Evolutionary conservation across 2,329 filamentous ascomycete species (phyloP), one percentile per base, ranked within the genome.

Genomic region (Trematosphaeria pertusa): DNA sequence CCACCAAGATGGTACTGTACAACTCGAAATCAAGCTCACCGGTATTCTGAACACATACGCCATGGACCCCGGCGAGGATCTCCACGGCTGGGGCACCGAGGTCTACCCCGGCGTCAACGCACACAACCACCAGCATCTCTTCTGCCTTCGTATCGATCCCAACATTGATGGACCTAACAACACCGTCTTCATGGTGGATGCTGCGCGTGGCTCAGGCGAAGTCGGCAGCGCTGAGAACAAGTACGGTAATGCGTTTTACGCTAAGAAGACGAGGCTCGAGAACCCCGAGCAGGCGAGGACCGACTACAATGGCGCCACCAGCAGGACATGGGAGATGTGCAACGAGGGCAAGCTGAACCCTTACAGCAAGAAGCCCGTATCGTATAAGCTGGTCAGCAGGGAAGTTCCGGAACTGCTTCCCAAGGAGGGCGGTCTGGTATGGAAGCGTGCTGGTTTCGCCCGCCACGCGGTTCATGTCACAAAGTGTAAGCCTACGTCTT

Each of bases 111-210:
- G 89, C 31, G 91, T 96, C 65, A 96, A 96, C 64, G 92, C 92
- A 0, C 92, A 96, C 75, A 96, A 96, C 76, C 92, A 97, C 72
- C 91, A 97, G 73, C 92, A 97, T 71, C 81, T 97, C 22, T 97
- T 97, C 82, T 96, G 91, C 67, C 77, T 97, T 33, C 89, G 92
- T 32, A 78, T 96, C 33, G 89, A 97, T 68, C 84, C 91, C 22
- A 94, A 93, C 65, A 83, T 97, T 44, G 92, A 96, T 66, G 92
- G 92, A 0, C 83, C 87, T 1, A 81, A 86, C 54, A 97, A 97
- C 71, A 92, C 91, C 0, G 80, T 96, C 48, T 93, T 91, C 77
- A 84, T 92, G 73, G 86, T 87, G 10, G 92, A 97, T 59, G 87
- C 90, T 1, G 80, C 85, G 1, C 78, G 81, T 1, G 87, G 87